Base-by-base conservation (phyloP, 495 filamentous ascomycete genomes). In the Diplogelasinospora grovesii region DNA sequence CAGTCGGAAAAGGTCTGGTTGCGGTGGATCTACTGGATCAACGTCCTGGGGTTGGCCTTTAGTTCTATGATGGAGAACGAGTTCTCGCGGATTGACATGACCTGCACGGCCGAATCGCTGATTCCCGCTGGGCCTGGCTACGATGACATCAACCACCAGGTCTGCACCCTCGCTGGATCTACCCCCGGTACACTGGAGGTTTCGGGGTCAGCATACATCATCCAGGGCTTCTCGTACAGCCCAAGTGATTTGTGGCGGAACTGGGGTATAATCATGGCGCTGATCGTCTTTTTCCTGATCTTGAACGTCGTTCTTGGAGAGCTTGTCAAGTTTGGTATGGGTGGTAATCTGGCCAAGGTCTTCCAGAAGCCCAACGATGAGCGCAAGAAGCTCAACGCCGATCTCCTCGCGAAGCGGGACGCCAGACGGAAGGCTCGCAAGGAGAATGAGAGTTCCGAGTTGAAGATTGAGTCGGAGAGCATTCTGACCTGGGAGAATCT, bases 61-160 rank as follows among this genome's bases (percentile, higher is more conserved):
- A 71, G 78, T 5, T 65, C 76, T 0, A 48, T 93, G 59, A 90
- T 92, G 85, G 78, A 85, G 47, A 92, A 92, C 47, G 87, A 92
- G 56, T 92, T 92, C 52, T 66, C 67, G 11, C 46, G 68, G 4
- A 64, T 80, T 20, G 70, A 78, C 13, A 59, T 90, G 53, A 75
- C 64, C 5, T 89, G 85, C 44, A 75, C 73, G 0, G 59, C 64
- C 16, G 74, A 78, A 15, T 81, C 78, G 0, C 64, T 89, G 5
- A 63, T 89, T 18, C 85, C 85, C 0, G 67, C 65, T 23, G 83
- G 82, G 0, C 67, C 70, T 16, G 72, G 68, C 0, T 88, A 88
- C 49, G 59, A 56, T 46, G 66, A 87, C 41, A 77, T 85, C 54
- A 66, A 70, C 25, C 68, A 86, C 52, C 83, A 87, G 54, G 82